Evolutionary conservation across 345 rosid genomes (phyloP).

Genomic region (Eucalyptus cladocalyx): DNA sequence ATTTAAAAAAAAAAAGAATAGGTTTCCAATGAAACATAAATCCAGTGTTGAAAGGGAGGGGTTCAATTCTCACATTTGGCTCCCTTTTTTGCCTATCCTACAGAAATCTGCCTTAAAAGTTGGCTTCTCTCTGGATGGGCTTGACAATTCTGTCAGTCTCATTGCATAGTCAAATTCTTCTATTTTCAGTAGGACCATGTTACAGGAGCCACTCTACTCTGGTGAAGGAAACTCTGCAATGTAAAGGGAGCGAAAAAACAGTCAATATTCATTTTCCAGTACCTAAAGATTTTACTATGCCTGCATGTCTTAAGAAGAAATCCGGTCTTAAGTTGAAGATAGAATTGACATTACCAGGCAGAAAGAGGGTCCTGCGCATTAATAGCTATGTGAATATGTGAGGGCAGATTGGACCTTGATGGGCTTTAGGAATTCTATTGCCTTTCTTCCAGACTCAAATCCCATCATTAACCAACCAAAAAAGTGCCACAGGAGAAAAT

Average conservation of each 20-base stretch:
- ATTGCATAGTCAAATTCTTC: background rate
- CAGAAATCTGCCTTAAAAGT: background rate
- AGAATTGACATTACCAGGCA: background rate
- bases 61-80: background rate
- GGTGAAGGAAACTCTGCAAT: background rate
- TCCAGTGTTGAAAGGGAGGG: background rate
- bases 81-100: background rate
- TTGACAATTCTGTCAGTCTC: background rate
- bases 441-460: slow-evolving; percentile 35
- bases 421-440: slow-evolving; percentile 30
- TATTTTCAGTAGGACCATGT: background rate
- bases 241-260: background rate
- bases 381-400: slow-evolving; percentile 5
- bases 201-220: background rate
- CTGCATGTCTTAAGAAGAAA: background rate
- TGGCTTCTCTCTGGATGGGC: background rate
- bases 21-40: background rate
- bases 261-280: background rate
- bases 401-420: slow-evolving; percentile 40
- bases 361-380: background rate
- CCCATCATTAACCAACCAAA: slow-evolving; percentile 41
- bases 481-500: slow-evolving; percentile 34
- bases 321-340: background rate
- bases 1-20: background rate
- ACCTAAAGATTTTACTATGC: background rate